Base-by-base conservation (phyloP, 305 asterid species). In the Solanum hybrid region DNA sequence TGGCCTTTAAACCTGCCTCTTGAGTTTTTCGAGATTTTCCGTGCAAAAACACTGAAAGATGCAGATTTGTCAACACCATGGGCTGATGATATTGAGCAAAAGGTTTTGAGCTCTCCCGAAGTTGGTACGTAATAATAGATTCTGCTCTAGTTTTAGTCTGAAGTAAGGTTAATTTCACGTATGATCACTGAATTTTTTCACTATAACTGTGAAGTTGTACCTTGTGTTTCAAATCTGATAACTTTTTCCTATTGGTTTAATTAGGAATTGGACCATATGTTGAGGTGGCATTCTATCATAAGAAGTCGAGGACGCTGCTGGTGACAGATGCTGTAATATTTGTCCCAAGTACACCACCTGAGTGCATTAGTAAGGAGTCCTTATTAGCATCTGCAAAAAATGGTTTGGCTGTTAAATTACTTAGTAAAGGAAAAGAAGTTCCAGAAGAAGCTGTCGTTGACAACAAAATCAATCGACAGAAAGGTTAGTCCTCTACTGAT, bases 211-310 rank as follows among this genome's bases (percentile, higher is more conserved):
- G 38, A 78, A 36, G 31, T 78, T 64, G 11, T 64, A 51, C 35
- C 29, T 5, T 37, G 81, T 36, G 35, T 56, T 76, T 56, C 10
- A 75, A 78, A 32, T 76, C 51, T 82, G 11, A 75, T 86, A 64
- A 45, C 84, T 26, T 87, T 2, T 89, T 86, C 45, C 42, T 27
- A 15, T 72, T 66, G 34, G 88, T 89, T 86, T 71, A 89, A 42
- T 42, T 42, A 97, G 99, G 99, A 91, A 97, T 97, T 40, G 99
- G 99, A 87, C 98, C 99, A 8, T 97, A 97, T 88, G 99, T 97
- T 87, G 99, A 97, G 94, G 99, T 95, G 88, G 99, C 99, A 69
- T 97, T 97, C 93, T 97, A 97, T 93, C 98, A 97, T 86, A 96
- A 95, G 90, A 95, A 94, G 13, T 92, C 98, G 11, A 94, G 95